Percentiles rank a stretch among this genome's conserved stretches.
These are phyloP conservation scores for Nitzschia palea DNA, from an alignment of 108 stramenopile species.

Conservation along the genomic window DNA sequence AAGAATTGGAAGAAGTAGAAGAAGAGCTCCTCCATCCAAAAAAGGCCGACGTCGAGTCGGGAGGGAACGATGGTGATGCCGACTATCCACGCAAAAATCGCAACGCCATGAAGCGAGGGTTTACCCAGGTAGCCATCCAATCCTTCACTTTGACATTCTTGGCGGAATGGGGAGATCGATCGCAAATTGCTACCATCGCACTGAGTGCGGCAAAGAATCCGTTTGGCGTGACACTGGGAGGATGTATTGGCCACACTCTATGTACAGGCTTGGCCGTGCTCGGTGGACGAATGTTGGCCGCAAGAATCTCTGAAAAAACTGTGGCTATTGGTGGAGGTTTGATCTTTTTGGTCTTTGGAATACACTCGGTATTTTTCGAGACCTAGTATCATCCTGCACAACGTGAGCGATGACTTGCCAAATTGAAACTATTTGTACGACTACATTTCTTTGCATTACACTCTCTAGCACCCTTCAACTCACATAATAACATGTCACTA, in stretches of 20 bases:
- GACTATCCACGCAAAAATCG: slow-evolving; percentile 13
- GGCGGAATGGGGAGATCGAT: slow-evolving; percentile 99
- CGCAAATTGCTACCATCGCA: slow-evolving; percentile 99
- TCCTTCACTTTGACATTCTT: slow-evolving; percentile 96
- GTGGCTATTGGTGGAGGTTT: slow-evolving; percentile 89
- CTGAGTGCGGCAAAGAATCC: slow-evolving; percentile 96
- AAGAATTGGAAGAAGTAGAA: slow-evolving; percentile 98
- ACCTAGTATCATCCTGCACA: too few species aligned
- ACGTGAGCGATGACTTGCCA: too few species aligned
- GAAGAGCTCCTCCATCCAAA: slow-evolving; percentile 85
- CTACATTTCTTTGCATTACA: too few species aligned
- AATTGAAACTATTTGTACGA: too few species aligned
- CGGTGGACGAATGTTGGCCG: slow-evolving; percentile 98
- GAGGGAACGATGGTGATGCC: slow-evolving; percentile 32
- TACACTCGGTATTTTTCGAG: slow-evolving; percentile 91
- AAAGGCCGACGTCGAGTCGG: slow-evolving; percentile 41
- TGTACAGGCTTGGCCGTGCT: slow-evolving; percentile 98
- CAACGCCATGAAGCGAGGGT: slow-evolving; percentile 14
- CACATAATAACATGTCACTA: too few species aligned
- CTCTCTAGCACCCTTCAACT: too few species aligned
- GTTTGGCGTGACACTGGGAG: slow-evolving; percentile 94
- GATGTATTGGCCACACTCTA: slow-evolving; percentile 94
- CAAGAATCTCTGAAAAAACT: slow-evolving; percentile 93
- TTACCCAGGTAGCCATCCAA: slow-evolving; percentile 74
- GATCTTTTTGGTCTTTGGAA: slow-evolving; percentile 93